phyloP scores from a whole-genome alignment of 305 asterid genomes.

The Solanum hybrid region DNA sequence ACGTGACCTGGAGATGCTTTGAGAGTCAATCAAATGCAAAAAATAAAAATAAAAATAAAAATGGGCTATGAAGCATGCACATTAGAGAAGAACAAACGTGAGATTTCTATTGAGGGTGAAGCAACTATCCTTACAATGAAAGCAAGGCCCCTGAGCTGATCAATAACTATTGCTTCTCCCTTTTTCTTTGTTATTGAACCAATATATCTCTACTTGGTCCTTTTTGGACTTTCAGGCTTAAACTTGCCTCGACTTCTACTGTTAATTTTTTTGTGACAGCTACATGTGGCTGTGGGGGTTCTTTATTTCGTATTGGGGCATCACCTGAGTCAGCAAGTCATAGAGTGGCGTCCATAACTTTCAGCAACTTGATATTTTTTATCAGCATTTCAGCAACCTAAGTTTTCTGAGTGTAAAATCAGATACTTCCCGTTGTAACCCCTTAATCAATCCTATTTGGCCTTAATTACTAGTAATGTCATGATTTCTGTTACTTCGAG shows the following conservation, averaged over 20 bases:
- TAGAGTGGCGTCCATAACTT: background rate
- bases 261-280: background rate
- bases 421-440: background rate
- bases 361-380: background rate
- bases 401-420: background rate
- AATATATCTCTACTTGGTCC: background rate
- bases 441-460: background rate
- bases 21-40: constrained; percentile 16
- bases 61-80: background rate
- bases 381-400: background rate
- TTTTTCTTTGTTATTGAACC: background rate
- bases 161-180: background rate
- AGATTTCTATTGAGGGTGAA: background rate
- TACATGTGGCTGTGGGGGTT: background rate
- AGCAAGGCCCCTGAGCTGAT: background rate
- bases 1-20: constrained; percentile 54
- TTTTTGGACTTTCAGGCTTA: background rate
- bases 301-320: background rate
- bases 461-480: background rate
- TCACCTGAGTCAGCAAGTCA: background rate
- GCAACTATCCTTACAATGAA: background rate
- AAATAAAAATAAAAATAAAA: background rate
- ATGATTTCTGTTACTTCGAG: background rate
- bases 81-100: background rate
- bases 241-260: background rate